Evolutionary conservation across 2,329 filamentous ascomycete species (phyloP).

Genomic region (Teratosphaeria zuluensis): DNA sequence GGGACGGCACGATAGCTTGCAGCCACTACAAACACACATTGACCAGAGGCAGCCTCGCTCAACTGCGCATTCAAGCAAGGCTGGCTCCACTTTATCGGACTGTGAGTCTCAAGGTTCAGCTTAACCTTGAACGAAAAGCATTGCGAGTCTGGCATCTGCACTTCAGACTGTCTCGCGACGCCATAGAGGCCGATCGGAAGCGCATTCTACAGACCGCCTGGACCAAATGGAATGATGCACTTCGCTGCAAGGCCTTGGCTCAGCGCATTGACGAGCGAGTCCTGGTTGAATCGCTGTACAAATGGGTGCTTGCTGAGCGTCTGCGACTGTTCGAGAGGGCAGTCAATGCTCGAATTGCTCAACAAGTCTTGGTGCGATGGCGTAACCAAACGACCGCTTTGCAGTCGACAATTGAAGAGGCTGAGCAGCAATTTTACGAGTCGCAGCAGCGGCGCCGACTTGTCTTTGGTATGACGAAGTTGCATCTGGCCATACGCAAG

Average conservation of each 20-base stretch:
- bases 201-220: slow-evolving; percentile 49
- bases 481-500: slow-evolving; percentile 20
- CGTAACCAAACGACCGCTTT: slow-evolving; percentile 5
- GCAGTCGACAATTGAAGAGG: slow-evolving; percentile 7
- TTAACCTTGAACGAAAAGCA: slow-evolving; percentile 35
- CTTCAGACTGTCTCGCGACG: slow-evolving; percentile 26
- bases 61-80: slow-evolving; percentile 1
- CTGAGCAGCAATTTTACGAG: slow-evolving; percentile 15
- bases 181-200: slow-evolving; percentile 40
- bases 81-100: slow-evolving; percentile 2
- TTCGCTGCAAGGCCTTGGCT: slow-evolving; percentile 45
- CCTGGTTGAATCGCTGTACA: slow-evolving; percentile 48
- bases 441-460: slow-evolving; percentile 18
- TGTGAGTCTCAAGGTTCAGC: slow-evolving; percentile 35
- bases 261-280: slow-evolving; percentile 47
- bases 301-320: slow-evolving; percentile 48
- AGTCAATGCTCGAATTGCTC: slow-evolving; percentile 16
- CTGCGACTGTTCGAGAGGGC: slow-evolving; percentile 32
- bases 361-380: slow-evolving; percentile 12
- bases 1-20: not conserved
- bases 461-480: slow-evolving; percentile 16
- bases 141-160: slow-evolving; percentile 43
- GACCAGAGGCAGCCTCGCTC: not conserved
- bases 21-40: not conserved
- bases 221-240: slow-evolving; percentile 52